A percentile compares a stretch with the other conserved stretches of the same genome.
These are phyloP conservation scores for Phyllosticta citrichinensis DNA, from an alignment of 2,329 filamentous ascomycete species.

Conservation along the genomic window DNA sequence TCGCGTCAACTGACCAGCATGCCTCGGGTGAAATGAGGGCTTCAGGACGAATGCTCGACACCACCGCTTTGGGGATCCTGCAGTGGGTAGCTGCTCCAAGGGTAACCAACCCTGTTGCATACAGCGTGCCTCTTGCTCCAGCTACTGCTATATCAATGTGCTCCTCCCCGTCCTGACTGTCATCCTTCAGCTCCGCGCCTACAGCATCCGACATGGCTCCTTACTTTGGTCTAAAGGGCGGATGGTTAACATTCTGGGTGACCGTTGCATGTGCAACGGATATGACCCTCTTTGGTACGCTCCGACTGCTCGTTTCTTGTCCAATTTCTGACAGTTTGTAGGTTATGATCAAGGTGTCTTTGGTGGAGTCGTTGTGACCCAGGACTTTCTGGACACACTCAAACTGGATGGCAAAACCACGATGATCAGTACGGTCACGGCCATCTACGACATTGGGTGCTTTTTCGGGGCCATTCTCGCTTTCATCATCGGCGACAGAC, in stretches of 20 bases:
- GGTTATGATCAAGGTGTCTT: conserved; percentile 44
- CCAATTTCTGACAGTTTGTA: background rate
- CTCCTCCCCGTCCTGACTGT: background rate
- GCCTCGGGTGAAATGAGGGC: background rate
- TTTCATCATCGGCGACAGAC: conserved; percentile 38
- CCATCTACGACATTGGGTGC: conserved; percentile 51
- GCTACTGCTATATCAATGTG: background rate
- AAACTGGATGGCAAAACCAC: conserved; percentile 34
- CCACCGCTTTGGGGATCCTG: background rate
- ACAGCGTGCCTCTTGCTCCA: background rate
- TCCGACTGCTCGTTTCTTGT: conserved; percentile 21
- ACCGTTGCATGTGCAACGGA: conserved; percentile 40
- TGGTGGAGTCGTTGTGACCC: conserved; percentile 45
- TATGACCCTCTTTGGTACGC: conserved; percentile 35
- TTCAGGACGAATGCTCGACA: background rate
- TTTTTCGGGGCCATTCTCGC: conserved; percentile 46
- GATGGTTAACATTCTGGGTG: conserved; percentile 49
- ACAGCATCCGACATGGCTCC: conserved; percentile 17
- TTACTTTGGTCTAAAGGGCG: conserved; percentile 45
- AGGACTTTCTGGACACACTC: conserved; percentile 41
- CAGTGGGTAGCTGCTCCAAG: background rate
- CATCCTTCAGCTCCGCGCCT: background rate
- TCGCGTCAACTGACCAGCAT: background rate
- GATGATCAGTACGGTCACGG: conserved; percentile 40
- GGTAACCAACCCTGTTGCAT: background rate